phyloP scores from a whole-genome alignment of 2,329 filamentous ascomycete species.

The Triangularia verruculosa region DNA sequence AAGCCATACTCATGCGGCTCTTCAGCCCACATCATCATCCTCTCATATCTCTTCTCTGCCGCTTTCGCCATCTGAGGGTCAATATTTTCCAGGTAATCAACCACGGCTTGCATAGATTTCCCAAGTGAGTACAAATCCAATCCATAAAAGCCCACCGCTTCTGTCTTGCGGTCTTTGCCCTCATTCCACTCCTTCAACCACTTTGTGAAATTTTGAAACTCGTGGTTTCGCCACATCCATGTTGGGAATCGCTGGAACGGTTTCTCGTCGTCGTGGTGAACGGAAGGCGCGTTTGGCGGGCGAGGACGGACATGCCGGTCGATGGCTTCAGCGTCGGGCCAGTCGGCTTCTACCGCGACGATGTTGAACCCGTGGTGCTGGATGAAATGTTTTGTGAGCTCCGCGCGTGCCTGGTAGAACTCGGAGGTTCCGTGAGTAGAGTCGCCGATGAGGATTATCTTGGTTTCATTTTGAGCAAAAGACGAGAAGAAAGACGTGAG shows the following conservation, averaged over 20 bases:
- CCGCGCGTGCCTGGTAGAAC: conserved; percentile 50
- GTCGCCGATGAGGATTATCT: conserved; percentile 31
- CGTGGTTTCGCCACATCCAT: conserved; percentile 56
- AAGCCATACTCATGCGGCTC: conserved; percentile 49
- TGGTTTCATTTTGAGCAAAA: conserved; percentile 11
- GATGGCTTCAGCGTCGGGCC: conserved; percentile 50
- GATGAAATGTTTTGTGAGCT: conserved; percentile 50
- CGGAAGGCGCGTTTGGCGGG: conserved; percentile 34
- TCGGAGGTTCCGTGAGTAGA: conserved; percentile 51
- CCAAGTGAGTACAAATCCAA: conserved; percentile 52
- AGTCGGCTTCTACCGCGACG: conserved; percentile 51
- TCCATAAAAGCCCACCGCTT: conserved; percentile 43
- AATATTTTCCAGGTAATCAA: conserved; percentile 46
- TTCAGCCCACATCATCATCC: conserved; percentile 47
- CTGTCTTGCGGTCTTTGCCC: conserved; percentile 17
- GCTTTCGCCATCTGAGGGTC: conserved; percentile 42
- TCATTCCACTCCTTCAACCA: conserved; percentile 48
- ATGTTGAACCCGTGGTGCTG: conserved; percentile 48
- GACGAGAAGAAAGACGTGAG: conserved; percentile 6
- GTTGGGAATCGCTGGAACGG: conserved; percentile 50
- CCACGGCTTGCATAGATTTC: conserved; percentile 43
- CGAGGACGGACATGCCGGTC: conserved; percentile 49
- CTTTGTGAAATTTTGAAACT: conserved; percentile 49
- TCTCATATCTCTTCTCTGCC: conserved; percentile 45
- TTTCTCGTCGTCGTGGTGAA: conserved; percentile 32